Percentiles rank a stretch among this genome's conserved stretches.
phyloP scores from a whole-genome alignment of 257 asterid species.

The Eucommia ulmoides region DNA sequence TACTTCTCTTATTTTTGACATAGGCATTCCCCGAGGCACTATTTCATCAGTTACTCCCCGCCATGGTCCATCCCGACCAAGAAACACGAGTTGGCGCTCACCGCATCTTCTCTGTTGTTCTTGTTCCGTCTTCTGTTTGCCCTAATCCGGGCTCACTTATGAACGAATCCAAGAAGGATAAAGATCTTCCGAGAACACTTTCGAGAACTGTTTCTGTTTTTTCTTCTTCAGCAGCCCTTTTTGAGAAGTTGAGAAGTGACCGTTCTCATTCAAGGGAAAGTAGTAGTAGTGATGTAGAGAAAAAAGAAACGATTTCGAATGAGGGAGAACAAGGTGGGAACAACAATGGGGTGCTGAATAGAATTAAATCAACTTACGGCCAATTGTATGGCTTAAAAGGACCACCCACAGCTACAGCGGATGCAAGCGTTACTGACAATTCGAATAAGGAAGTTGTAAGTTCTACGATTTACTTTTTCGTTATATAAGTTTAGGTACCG shows the following conservation, averaged over 20 bases:
- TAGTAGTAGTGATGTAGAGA: slow-evolving; percentile 17
- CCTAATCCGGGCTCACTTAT: slow-evolving; percentile 35
- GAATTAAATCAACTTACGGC: slow-evolving; percentile 66
- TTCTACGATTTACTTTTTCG: too few species aligned
- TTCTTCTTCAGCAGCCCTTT: slow-evolving; percentile 92
- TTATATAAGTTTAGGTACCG: too few species aligned
- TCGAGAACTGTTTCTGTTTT: slow-evolving; percentile 92
- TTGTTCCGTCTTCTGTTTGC: slow-evolving; percentile 79
- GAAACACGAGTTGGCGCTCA: slow-evolving; percentile 95
- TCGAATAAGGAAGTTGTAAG: slow-evolving; percentile 41
- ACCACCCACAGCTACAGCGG: slow-evolving; percentile 23
- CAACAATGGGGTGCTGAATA: slow-evolving; percentile 42
- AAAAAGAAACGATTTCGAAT: slow-evolving; percentile 15
- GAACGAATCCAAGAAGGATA: slow-evolving; percentile 23
- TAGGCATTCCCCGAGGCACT: slow-evolving; percentile 95
- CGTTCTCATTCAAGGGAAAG: slow-evolving; percentile 24
- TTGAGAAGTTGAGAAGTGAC: slow-evolving; percentile 61
- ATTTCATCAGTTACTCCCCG: slow-evolving; percentile 90
- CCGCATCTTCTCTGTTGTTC: slow-evolving; percentile 82
- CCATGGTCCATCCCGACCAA: slow-evolving; percentile 90
- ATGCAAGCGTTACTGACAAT: slow-evolving; percentile 23
- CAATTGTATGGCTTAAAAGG: slow-evolving; percentile 53
- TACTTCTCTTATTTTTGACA: slow-evolving; percentile 8
- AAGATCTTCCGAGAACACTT: slow-evolving; percentile 64
- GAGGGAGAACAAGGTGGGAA: slow-evolving; percentile 35